A percentile compares a stretch with the other conserved stretches of the same genome.
Conservation (phyloP, 139 green algal genomes). For the Volvox africanus region DNA sequence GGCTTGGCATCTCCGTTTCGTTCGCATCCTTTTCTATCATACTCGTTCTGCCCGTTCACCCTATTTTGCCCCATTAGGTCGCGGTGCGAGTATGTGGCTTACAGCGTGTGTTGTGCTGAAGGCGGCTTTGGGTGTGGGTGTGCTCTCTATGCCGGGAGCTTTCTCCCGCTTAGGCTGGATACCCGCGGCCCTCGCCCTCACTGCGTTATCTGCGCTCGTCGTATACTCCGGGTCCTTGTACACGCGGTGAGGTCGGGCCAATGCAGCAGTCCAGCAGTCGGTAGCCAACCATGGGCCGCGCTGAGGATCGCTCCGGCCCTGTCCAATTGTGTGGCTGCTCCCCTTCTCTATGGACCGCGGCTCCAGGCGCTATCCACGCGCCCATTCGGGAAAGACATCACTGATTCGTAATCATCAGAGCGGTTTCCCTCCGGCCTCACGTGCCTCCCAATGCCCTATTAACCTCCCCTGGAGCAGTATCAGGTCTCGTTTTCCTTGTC, state of each 20-base stretch:
- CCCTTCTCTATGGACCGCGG: too few species aligned
- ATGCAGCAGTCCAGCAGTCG: too few species aligned
- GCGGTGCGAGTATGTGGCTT: slow-evolving; percentile 28
- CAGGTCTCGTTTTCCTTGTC: too few species aligned
- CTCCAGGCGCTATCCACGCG: too few species aligned
- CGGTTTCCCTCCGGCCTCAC: too few species aligned
- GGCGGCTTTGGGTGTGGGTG: slow-evolving; percentile 36
- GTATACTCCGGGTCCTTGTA: slow-evolving; percentile 38
- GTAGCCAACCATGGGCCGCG: too few species aligned
- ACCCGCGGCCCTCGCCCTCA: neutral
- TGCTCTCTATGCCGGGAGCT: slow-evolving; percentile 26
- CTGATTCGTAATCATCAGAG: too few species aligned
- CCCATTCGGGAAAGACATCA: too few species aligned
- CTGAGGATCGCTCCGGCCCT: too few species aligned
- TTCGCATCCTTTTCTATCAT: neutral
- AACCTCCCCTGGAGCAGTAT: too few species aligned
- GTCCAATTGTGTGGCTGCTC: too few species aligned
- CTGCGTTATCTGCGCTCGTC: neutral
- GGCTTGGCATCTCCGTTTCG: neutral
- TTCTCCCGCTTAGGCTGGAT: slow-evolving; percentile 41
- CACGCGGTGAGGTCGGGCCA: slow-evolving; percentile 1
- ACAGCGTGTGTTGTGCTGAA: slow-evolving; percentile 37
- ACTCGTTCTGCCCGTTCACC: neutral
- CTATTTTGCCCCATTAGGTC: neutral
- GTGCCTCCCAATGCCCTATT: neutral